Conservation (phyloP, 306 rosid genomes). For the Abrus pulchellus region DNA sequence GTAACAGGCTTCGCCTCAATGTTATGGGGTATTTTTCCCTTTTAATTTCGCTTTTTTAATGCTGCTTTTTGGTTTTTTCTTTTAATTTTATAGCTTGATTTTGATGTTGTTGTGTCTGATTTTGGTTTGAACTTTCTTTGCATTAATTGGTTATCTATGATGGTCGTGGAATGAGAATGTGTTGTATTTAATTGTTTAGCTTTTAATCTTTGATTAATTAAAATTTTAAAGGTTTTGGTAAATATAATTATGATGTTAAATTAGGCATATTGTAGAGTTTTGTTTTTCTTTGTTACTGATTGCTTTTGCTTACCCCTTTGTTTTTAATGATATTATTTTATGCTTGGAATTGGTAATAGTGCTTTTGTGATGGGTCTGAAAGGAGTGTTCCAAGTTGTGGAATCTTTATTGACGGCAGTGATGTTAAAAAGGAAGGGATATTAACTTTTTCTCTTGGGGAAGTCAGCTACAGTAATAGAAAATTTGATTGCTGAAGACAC, state of each 20-base stretch:
- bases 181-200: constrained; percentile 37
- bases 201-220: constrained; percentile 7
- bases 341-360: constrained; percentile 21
- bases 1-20: constrained; percentile 82
- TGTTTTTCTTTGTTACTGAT: not conserved
- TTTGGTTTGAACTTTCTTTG: constrained; percentile 22
- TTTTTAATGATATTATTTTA: not conserved
- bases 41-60: not conserved
- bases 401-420: not conserved
- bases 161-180: constrained; percentile 22
- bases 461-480: constrained; percentile 22
- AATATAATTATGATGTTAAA: not conserved
- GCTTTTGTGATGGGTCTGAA: constrained; percentile 40
- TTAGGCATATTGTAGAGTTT: not conserved
- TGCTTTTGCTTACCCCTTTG: not conserved
- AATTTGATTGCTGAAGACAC: constrained; percentile 23
- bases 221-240: not conserved
- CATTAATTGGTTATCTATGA: constrained; percentile 27
- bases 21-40: constrained; percentile 65
- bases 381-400: not conserved
- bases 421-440: constrained; percentile 1
- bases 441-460: constrained; percentile 36
- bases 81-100: constrained; percentile 18
- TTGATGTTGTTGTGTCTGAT: not conserved
- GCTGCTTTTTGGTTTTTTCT: not conserved